Percentiles rank a stretch among this genome's conserved stretches.
Evolutionary conservation across 2,329 filamentous ascomycete genomes (phyloP).

Genomic region (Ophiostoma fasciatum): DNA sequence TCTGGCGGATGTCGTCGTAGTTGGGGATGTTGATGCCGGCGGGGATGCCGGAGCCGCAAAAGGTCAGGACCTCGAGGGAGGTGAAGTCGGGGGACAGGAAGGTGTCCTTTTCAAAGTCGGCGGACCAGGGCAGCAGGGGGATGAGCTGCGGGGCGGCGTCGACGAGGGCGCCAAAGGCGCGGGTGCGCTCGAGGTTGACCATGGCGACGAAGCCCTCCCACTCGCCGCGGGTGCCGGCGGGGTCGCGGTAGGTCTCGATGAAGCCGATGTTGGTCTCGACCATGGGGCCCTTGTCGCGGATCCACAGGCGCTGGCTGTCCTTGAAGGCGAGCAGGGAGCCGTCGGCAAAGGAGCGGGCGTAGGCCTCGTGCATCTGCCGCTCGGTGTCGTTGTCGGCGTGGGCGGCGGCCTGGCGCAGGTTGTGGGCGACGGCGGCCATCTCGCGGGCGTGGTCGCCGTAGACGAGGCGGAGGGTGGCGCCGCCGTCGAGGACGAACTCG

Average conservation of each 20-base stretch:
- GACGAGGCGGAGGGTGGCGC: conserved; percentile 54
- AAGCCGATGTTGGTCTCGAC: conserved; percentile 75
- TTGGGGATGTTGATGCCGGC: conserved; percentile 56
- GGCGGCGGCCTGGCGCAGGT: conserved; percentile 51
- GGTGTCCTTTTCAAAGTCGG: conserved; percentile 88
- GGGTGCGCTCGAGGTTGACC: conserved; percentile 82
- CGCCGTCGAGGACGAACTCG: conserved; percentile 44
- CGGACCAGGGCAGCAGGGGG: conserved; percentile 73
- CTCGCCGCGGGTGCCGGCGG: conserved; percentile 64
- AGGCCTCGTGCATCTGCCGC: conserved; percentile 57
- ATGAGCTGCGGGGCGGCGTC: conserved; percentile 69
- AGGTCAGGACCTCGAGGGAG: conserved; percentile 78
- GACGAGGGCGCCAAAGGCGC: conserved; percentile 75
- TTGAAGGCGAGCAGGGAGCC: conserved; percentile 69
- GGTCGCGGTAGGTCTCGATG: conserved; percentile 75
- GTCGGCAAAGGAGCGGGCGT: conserved; percentile 57
- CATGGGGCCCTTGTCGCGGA: conserved; percentile 65
- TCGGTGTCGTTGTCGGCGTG: conserved; percentile 62
- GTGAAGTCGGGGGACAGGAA: conserved; percentile 95
- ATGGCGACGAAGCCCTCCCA: conserved; percentile 75
- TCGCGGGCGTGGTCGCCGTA: conserved; percentile 63
- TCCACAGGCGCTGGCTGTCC: conserved; percentile 68
- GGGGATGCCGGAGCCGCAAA: conserved; percentile 53
- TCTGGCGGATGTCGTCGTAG: conserved; percentile 67
- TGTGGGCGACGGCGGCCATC: conserved; percentile 53